Evolutionary conservation across 2,329 filamentous ascomycete genomes (phyloP), one percentile per base, ranked within the genome.

Genomic region (Neonectria magnoliae): DNA sequence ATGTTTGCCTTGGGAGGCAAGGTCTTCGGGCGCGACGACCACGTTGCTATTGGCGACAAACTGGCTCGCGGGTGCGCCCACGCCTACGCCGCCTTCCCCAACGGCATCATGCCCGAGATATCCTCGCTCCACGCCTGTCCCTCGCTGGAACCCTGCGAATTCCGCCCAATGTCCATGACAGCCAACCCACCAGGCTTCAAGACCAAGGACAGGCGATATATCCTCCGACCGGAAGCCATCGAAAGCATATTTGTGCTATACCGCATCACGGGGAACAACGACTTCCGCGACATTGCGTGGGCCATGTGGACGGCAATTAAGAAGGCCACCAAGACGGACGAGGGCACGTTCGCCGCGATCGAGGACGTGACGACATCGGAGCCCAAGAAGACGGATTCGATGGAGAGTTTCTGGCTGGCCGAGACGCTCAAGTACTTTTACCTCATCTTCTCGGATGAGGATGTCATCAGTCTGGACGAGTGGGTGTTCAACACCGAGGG

Each of bases 181-280:
- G 45, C 54, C 14, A 52, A 41, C 31, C 65, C 72, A 0, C 54
- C 61, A 0, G 71, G 71, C 1, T 74, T 72, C 57, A 62, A 65
- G 1, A 64, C 70, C 2, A 59, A 41, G n/a, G 71, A 74, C 1
- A 54, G 56, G n/a, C 38, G 52, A 0, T 74, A 72, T 11, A 50
- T 70, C 0, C 68, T 74, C 0, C 68, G 72, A 1, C 72, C 72
- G 0, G 72, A 95, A 79, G 92, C 92, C 2, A 93, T 95, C 58
- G 92, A 95, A 80, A 91, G 89, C 14, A 87, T 96, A 5, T 95
- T 93, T 77, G 87, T 93, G 74, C 87, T 95, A 82, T 93, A 91
- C 76, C 87, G 91, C 54, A 82, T 93, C 57, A 93, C 91, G 0
- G 91, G 90, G n/a, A 87, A 92, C 64, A 71, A 82, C 1, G 81